Conservation (phyloP, 768 basidiomycete genomes). For the Gymnopilus junonius region DNA sequence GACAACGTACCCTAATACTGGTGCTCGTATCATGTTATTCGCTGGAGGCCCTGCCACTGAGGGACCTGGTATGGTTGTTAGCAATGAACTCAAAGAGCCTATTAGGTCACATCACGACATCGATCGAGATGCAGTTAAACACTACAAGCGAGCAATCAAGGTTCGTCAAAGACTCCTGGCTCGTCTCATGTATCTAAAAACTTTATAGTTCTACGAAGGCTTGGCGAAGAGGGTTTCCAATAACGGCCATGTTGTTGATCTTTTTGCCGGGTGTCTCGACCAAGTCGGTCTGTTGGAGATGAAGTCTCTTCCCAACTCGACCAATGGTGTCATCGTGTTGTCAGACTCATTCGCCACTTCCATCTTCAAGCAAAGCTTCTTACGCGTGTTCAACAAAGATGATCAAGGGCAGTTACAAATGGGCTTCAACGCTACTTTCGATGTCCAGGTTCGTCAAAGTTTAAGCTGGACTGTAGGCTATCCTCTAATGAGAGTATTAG, state of each 20-base stretch:
- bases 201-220: constrained; percentile 89
- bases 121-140: constrained; percentile 94
- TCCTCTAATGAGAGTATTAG: constrained; percentile 40
- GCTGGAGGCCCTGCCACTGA: constrained; percentile 95
- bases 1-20: constrained; percentile 95
- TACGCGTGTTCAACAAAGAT: constrained; percentile 91
- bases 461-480: background rate
- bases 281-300: constrained; percentile 98
- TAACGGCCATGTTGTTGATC: constrained; percentile 93
- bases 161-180: constrained; percentile 42
- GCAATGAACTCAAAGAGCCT: constrained; percentile 93
- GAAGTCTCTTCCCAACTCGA: constrained; percentile 94
- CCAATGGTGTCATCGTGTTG: constrained; percentile 94
- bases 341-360: constrained; percentile 97
- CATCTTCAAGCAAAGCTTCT: constrained; percentile 98
- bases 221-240: constrained; percentile 91
- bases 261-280: constrained; percentile 97
- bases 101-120: constrained; percentile 99
- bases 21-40: constrained; percentile 95
- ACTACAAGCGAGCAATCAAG: constrained; percentile 96
- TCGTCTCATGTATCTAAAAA: background rate
- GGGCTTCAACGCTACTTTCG: constrained; percentile 99
- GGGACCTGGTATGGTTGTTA: constrained; percentile 96
- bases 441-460: constrained; percentile 76
- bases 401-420: constrained; percentile 91